phyloP scores from a whole-genome alignment of 352 stramenopile species.

The Pythium rhizo-oryzae region DNA sequence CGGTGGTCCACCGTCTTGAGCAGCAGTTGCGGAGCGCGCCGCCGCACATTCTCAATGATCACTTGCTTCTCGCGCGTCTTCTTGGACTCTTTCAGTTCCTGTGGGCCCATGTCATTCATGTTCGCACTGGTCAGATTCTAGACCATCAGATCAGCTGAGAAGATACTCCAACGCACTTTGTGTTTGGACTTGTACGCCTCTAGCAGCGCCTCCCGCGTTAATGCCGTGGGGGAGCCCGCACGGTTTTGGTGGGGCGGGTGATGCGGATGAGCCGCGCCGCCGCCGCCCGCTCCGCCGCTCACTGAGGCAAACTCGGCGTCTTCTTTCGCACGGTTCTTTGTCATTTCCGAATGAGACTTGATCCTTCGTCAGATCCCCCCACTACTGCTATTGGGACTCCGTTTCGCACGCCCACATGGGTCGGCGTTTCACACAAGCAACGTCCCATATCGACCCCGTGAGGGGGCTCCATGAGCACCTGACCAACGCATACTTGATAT shows the following conservation, averaged over 20 bases:
- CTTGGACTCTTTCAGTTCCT: constrained; percentile 48
- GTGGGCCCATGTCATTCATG: background rate
- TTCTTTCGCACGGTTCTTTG: constrained; percentile 7
- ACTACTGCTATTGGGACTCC: background rate
- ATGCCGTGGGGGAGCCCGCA: background rate
- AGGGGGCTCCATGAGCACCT: too few species aligned
- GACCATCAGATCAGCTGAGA: background rate
- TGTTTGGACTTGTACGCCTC: constrained; percentile 48
- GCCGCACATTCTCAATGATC: constrained; percentile 55
- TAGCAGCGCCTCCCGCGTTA: constrained; percentile 44
- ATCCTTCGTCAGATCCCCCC: background rate
- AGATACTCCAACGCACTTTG: constrained; percentile 19
- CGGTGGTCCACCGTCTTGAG: constrained; percentile 32
- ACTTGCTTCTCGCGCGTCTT: constrained; percentile 63
- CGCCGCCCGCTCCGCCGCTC: constrained; percentile 1
- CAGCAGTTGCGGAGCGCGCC: constrained; percentile 42
- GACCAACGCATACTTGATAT: too few species aligned
- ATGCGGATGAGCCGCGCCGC: background rate
- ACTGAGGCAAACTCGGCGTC: constrained; percentile 19
- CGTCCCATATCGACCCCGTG: too few species aligned
- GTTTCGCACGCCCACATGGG: background rate
- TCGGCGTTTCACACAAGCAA: constrained; percentile 3
- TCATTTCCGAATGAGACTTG: background rate
- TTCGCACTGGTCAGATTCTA: background rate
- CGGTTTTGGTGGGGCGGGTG: background rate